These are phyloP conservation scores for Jaminaea rosea DNA, from an alignment of 1,284 basidiomycete genomes.

Conservation along the genomic window DNA sequence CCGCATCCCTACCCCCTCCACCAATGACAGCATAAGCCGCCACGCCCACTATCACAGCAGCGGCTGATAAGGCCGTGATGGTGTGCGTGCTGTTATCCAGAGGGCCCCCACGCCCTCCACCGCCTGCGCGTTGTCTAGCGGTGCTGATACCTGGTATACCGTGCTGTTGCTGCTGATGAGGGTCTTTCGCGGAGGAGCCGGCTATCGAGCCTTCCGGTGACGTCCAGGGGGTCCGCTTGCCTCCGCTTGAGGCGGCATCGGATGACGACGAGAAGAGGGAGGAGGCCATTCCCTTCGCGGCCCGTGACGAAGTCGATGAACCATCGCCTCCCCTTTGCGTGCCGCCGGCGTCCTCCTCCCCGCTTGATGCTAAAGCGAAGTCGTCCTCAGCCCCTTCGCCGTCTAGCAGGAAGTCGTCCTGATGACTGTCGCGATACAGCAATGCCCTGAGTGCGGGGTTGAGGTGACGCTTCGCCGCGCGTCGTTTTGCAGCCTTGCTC, in stretches of 20 bases:
- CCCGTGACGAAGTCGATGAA: neutral
- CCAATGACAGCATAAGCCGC: neutral
- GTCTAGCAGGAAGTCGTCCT: neutral
- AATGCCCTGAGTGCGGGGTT: slow-evolving; percentile 25
- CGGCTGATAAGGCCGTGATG: neutral
- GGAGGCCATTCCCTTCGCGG: no score
- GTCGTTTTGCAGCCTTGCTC: slow-evolving; percentile 9
- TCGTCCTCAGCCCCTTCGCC: no score
- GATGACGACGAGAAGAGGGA: neutral
- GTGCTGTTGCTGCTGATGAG: no score
- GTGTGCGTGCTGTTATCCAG: neutral
- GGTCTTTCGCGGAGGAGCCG: no score
- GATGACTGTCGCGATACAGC: slow-evolving; percentile 14
- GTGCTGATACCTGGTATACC: no score
- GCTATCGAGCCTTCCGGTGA: neutral
- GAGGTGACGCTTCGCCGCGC: slow-evolving; percentile 18
- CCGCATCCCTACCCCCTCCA: no score
- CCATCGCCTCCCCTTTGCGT: neutral
- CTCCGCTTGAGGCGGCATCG: neutral
- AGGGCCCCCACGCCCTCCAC: neutral
- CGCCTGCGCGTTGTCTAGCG: neutral
- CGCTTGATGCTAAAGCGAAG: neutral
- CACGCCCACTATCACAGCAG: neutral
- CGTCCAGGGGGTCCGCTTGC: neutral
- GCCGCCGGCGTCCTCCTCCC: neutral